phyloP scores from a whole-genome alignment of 208 protist species.

The Leishmania tarentolae region DNA sequence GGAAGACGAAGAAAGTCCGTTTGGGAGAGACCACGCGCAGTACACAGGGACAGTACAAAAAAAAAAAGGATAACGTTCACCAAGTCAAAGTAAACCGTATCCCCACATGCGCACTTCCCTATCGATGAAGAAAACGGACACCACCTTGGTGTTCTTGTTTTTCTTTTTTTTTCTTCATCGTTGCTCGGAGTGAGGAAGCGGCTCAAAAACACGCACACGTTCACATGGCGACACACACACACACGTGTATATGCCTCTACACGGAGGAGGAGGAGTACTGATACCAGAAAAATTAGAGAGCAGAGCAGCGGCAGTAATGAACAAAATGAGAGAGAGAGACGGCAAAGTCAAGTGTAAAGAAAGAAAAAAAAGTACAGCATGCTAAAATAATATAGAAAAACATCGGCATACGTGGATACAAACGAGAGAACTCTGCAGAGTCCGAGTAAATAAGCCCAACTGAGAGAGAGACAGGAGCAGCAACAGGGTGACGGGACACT shows the following conservation, averaged over 20 bases:
- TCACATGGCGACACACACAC: neutral
- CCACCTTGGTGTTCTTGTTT: no score
- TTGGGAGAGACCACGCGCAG: no score
- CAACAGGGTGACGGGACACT: neutral
- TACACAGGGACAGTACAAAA: no score
- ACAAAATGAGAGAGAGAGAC: neutral
- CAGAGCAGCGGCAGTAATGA: no score
- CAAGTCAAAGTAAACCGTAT: neutral
- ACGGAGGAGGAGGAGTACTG: neutral
- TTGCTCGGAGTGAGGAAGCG: no score
- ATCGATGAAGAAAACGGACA: no score
- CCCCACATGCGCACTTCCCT: no score
- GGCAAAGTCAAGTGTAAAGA: neutral
- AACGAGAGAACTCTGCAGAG: neutral
- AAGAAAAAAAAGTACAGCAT: conserved; percentile 4
- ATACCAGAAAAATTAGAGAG: no score
- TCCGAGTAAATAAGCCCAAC: neutral
- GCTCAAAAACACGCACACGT: neutral
- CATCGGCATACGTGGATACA: neutral
- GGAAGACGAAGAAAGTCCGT: neutral
- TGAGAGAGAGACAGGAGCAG: neutral
- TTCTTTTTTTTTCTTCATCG: no score
- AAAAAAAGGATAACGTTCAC: neutral
- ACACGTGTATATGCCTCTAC: no score
- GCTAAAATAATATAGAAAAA: neutral